phyloP scores from a whole-genome alignment of 2,329 filamentous ascomycete species.

The Dothideomycetes sp. region DNA sequence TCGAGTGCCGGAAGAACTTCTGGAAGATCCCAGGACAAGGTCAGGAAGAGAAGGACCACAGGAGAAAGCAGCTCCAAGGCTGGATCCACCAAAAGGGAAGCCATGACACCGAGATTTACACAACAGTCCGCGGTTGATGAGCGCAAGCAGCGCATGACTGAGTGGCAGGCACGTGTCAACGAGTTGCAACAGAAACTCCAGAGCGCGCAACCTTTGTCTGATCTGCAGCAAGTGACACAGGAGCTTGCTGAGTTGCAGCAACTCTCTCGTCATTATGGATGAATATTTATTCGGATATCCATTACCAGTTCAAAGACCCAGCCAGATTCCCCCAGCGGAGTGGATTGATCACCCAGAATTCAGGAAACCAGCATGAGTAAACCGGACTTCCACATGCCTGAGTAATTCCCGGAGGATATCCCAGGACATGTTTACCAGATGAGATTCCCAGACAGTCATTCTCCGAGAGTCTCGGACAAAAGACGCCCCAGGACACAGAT shows the following conservation, averaged over 20 bases:
- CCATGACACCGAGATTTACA: constrained; percentile 1
- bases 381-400: neutral
- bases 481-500: no score
- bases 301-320: no score
- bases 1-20: constrained; percentile 5
- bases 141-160: constrained; percentile 6
- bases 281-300: no score
- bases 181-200: neutral
- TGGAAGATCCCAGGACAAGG: constrained; percentile 2
- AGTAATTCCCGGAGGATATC: no score
- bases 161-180: constrained; percentile 4
- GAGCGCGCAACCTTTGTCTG: neutral
- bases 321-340: no score
- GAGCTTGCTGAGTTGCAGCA: constrained; percentile 2
- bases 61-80: neutral
- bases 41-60: constrained; percentile 9
- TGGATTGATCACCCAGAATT: no score
- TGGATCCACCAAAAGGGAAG: constrained; percentile 5
- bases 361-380: neutral
- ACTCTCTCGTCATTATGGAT: constrained; percentile 4
- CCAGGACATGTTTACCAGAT: no score
- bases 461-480: no score
- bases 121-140: neutral
- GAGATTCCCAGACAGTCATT: no score
- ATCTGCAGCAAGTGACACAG: neutral